Conservation (phyloP, 441 rosid species). For the Flueggea neowawraea region DNA sequence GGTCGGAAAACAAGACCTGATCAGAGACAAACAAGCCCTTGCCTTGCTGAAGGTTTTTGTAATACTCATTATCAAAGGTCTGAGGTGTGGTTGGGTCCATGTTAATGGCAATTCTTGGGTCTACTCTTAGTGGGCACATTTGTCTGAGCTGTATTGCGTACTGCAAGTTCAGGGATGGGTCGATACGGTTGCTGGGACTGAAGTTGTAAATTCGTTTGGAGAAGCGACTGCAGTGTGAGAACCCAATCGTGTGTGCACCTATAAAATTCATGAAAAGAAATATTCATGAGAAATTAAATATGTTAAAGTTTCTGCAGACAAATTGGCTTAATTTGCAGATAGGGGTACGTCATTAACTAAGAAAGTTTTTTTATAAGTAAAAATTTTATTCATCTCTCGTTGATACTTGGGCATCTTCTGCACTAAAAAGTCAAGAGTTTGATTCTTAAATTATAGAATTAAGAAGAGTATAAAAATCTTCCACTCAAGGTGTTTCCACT, state of each 20-base stretch:
- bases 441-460: too few species aligned
- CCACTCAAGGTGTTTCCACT: too few species aligned
- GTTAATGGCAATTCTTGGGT: constrained; percentile 78
- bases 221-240: constrained; percentile 74
- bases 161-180: constrained; percentile 52
- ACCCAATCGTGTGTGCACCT: constrained; percentile 89
- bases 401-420: too few species aligned
- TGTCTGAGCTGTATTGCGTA: constrained; percentile 52
- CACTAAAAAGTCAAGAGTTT: too few species aligned
- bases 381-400: too few species aligned
- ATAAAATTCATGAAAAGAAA: background rate
- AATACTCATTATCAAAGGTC: constrained; percentile 66
- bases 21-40: constrained; percentile 82
- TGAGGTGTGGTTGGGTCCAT: constrained; percentile 79
- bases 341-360: too few species aligned
- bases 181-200: constrained; percentile 42
- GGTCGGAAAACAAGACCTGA: constrained; percentile 65
- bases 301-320: too few species aligned
- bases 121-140: constrained; percentile 65
- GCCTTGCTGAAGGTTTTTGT: constrained; percentile 64
- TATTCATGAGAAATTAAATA: too few species aligned
- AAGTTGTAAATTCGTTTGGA: constrained; percentile 62
- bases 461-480: too few species aligned
- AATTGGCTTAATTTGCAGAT: too few species aligned
- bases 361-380: too few species aligned